Evolutionary conservation across 192 early-diverging fungal genomes (phyloP).

Genomic region (Umbelopsis sp.): DNA sequence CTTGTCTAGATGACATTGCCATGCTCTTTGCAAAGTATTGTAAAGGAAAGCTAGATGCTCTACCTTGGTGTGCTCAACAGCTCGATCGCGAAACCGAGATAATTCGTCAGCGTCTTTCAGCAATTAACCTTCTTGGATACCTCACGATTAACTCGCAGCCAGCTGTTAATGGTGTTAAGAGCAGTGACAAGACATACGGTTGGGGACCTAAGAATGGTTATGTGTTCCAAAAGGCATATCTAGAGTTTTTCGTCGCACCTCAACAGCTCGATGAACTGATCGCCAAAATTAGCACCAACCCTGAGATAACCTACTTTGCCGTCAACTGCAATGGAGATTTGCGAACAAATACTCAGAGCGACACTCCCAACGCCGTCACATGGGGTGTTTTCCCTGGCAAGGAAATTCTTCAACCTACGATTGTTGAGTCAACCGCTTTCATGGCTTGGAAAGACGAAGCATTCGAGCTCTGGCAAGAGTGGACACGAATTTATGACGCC

Average conservation of each 20-base stretch:
- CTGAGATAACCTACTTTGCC: constrained; percentile 84
- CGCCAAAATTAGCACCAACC: constrained; percentile 53
- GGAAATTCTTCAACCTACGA: constrained; percentile 95
- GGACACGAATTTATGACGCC: constrained; percentile 71
- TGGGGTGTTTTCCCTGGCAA: constrained; percentile 99
- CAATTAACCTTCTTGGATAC: constrained; percentile 83
- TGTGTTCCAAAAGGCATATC: constrained; percentile 95
- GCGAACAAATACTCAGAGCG: constrained; percentile 78
- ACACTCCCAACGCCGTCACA: constrained; percentile 91
- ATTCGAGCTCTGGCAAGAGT: constrained; percentile 89
- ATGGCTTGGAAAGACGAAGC: constrained; percentile 98
- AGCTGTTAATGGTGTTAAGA: constrained; percentile 85
- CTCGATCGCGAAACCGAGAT: constrained; percentile 76
- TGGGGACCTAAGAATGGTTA: constrained; percentile 97
- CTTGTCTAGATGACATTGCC: constrained; percentile 63
- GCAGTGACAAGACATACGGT: constrained; percentile 77
- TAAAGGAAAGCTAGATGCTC: constrained; percentile 61
- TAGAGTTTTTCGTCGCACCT: constrained; percentile 93
- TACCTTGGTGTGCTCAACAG: constrained; percentile 90
- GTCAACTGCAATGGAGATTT: constrained; percentile 89
- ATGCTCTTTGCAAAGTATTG: constrained; percentile 82
- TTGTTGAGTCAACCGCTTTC: constrained; percentile 87
- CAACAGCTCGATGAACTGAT: constrained; percentile 66
- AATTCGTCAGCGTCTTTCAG: constrained; percentile 69
- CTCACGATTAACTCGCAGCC: constrained; percentile 97